phyloP scores from a whole-genome alignment of 371 early-diverging fungal species.

The Dichotomocladium elegans region DNA sequence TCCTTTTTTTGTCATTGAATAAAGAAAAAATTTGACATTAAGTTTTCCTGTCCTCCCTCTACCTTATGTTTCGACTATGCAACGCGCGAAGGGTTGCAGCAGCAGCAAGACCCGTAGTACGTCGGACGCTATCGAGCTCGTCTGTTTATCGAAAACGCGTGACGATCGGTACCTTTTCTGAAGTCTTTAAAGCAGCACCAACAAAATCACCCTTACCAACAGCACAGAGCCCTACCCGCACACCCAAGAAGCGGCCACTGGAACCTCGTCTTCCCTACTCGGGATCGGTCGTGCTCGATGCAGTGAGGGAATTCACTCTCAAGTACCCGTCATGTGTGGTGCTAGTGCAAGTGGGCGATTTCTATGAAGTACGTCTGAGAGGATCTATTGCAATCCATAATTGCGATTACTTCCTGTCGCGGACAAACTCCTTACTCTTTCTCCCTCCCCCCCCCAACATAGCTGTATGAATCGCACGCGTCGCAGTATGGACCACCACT shows the following conservation, averaged over 20 bases:
- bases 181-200: neutral
- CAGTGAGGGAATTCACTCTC: constrained; percentile 63
- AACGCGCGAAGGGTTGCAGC: neutral
- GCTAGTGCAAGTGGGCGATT: constrained; percentile 89
- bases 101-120: neutral
- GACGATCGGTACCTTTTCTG: neutral
- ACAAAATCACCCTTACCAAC: neutral
- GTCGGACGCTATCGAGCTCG: neutral
- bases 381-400: neutral
- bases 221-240: neutral
- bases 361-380: constrained; percentile 74
- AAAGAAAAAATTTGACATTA: neutral
- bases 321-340: constrained; percentile 75
- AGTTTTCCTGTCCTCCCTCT: neutral
- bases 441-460: no score
- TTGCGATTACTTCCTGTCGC: neutral
- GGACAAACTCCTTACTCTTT: neutral
- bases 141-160: constrained; percentile 1
- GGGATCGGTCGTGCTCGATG: constrained; percentile 44
- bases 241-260: constrained; percentile 3
- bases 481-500: constrained; percentile 61
- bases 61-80: neutral
- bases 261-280: constrained; percentile 15
- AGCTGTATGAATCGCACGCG: constrained; percentile 81
- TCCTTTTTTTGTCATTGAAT: neutral